These are phyloP conservation scores for Jacaranda mimosifolia DNA, from an alignment of 257 asterid genomes.

Conservation along the genomic window DNA sequence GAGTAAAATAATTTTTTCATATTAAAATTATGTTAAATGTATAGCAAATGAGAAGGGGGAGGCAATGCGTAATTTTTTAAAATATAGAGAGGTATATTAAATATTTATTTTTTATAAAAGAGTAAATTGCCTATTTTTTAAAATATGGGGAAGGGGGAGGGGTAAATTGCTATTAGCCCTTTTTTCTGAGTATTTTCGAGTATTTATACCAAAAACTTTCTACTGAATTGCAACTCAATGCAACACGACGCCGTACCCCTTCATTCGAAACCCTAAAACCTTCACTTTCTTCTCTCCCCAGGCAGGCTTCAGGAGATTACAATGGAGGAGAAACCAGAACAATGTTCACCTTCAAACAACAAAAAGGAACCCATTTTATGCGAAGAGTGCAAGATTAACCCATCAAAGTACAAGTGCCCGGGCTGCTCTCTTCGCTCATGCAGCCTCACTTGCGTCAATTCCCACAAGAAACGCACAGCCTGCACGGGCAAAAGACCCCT, in stretches of 20 bases:
- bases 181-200: too few species aligned
- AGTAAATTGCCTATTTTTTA: too few species aligned
- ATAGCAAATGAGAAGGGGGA: too few species aligned
- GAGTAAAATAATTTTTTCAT: too few species aligned
- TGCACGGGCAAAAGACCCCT: constrained; percentile 76
- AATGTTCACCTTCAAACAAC: constrained; percentile 26
- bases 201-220: too few species aligned
- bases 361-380: constrained; percentile 48
- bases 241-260: not conserved
- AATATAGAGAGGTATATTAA: too few species aligned
- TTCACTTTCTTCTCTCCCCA: not conserved
- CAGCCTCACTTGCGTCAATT: constrained; percentile 87
- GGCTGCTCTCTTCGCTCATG: constrained; percentile 88
- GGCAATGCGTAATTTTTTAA: too few species aligned
- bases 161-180: too few species aligned
- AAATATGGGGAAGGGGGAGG: too few species aligned
- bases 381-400: constrained; percentile 71
- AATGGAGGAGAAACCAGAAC: constrained; percentile 48
- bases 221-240: not conserved
- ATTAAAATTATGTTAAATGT: too few species aligned
- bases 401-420: constrained; percentile 92
- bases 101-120: too few species aligned
- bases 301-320: constrained; percentile 7
- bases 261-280: constrained; percentile 34
- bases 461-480: constrained; percentile 82